Evolutionary conservation across 768 basidiomycete species (phyloP).

Genomic region (Mrakia frigida): DNA sequence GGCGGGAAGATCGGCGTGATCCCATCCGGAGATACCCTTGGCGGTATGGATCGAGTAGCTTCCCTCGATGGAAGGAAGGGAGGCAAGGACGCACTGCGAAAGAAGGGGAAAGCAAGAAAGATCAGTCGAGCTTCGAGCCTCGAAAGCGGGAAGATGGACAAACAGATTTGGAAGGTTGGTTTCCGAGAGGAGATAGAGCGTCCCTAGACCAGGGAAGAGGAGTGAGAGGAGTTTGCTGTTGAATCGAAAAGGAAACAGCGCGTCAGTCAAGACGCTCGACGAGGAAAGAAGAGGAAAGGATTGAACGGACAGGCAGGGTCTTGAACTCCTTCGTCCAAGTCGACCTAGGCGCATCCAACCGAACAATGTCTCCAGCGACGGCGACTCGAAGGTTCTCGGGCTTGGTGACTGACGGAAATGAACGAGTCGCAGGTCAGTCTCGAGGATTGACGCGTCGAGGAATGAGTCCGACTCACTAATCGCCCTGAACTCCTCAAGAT

Average conservation of each 20-base stretch:
- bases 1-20: conserved; percentile 78
- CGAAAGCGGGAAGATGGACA: background rate
- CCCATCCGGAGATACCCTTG: conserved; percentile 63
- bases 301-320: conserved; percentile 54
- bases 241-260: conserved; percentile 8
- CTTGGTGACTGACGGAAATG: conserved; percentile 58
- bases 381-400: conserved; percentile 81
- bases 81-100: conserved; percentile 74
- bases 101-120: conserved; percentile 52
- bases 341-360: conserved; percentile 63
- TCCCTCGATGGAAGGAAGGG: conserved; percentile 90
- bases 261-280: background rate
- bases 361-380: conserved; percentile 78
- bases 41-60: conserved; percentile 74
- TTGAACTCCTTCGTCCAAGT: conserved; percentile 69
- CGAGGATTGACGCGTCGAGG: background rate
- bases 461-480: conserved; percentile 51
- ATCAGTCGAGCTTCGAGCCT: conserved; percentile 2
- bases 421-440: background rate
- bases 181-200: conserved; percentile 49
- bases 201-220: conserved; percentile 63
- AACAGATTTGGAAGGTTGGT: conserved; percentile 16
- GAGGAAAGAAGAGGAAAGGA: background rate
- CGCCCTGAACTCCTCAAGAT: conserved; percentile 68
- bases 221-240: conserved; percentile 49